Percentiles rank a stretch among this genome's conserved stretches.
phyloP scores from a whole-genome alignment of 768 basidiomycete species.

The Phanerodontia chrysosporium region DNA sequence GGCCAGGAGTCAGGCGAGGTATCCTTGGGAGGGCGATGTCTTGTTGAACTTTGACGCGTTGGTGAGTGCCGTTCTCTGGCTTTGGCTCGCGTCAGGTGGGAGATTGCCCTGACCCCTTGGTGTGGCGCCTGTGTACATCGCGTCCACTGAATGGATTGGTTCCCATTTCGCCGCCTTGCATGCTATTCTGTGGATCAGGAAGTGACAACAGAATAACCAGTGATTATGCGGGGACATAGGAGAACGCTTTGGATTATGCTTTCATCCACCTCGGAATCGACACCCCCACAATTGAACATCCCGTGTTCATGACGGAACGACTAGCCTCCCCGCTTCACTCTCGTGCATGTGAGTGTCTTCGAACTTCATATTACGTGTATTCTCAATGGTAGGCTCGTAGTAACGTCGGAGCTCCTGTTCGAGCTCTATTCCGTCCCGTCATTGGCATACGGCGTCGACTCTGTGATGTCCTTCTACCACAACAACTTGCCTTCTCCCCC shows the following conservation, averaged over 20 bases:
- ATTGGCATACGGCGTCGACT: constrained; percentile 84
- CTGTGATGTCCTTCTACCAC: constrained; percentile 88
- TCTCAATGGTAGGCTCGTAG: too few species aligned
- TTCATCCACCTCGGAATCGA: constrained; percentile 86
- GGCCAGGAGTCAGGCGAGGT: constrained; percentile 70
- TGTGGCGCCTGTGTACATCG: neutral
- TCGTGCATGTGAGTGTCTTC: constrained; percentile 60
- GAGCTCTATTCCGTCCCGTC: constrained; percentile 87
- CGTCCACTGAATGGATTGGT: neutral
- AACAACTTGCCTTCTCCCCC: constrained; percentile 47
- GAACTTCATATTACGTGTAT: too few species aligned
- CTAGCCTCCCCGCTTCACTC: constrained; percentile 87
- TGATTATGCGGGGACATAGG: constrained; percentile 46
- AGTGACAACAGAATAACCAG: constrained; percentile 11
- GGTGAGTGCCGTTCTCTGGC: constrained; percentile 58
- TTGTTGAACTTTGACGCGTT: constrained; percentile 88
- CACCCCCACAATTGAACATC: constrained; percentile 71
- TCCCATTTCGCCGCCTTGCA: neutral
- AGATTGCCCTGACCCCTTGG: too few species aligned
- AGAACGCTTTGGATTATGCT: constrained; percentile 90
- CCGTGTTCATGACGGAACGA: constrained; percentile 91
- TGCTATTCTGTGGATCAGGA: neutral
- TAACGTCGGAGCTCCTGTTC: constrained; percentile 95
- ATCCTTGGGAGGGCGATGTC: constrained; percentile 93
- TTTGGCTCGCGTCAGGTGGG: too few species aligned